Base-by-base conservation (phyloP, 768 basidiomycete species). In the Russula foetens region DNA sequence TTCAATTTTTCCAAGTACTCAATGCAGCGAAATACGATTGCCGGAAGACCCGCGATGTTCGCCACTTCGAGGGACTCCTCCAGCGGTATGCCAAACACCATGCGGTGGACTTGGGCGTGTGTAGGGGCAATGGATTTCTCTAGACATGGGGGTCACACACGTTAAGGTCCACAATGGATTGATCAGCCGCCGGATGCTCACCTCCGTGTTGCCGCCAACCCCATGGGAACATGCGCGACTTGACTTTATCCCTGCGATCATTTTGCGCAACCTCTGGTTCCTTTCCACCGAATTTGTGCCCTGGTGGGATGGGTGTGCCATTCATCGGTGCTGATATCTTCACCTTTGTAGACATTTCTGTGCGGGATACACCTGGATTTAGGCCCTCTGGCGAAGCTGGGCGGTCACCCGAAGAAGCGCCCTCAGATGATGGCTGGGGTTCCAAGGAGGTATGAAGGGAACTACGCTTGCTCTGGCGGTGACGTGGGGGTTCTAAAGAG, bases 21-120 rank as follows among this genome's bases (percentile, higher is more conserved):
- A 66, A 99, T 95, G 66, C 88, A 90, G 56, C 97, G 84, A 78
- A 95, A 99, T 35, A 97, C 87, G 67, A 98, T 88, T 7, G 96
- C 92, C 3, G 97, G 97, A 23, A 99, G 78, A 67, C 88, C 86
- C 54, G 88, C 94, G 58, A 98, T 91, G 69, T 91, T 83, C 19
- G 91, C 88, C 26, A 98, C 84, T 1, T 91, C 87, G 33, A 99
- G 80, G 1, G 93, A 86, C 59, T 98, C 94, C 59, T 90, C 84
- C 45, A 99, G 72, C 7, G 89, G 78, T 14, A 98, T 88, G 28
- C 89, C 93, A 70, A 98, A 98, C 28, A 99, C 92, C 1, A 86
- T 85, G 59, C 90, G 80, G 57, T 84, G 81, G 50, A 75, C 68
- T 66, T 75, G 77, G 4, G 75, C 70, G 41, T 72, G 67, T 21